Evolutionary conservation across 2,329 filamentous ascomycete species (phyloP).

Genomic region (Byssothecium circinans): DNA sequence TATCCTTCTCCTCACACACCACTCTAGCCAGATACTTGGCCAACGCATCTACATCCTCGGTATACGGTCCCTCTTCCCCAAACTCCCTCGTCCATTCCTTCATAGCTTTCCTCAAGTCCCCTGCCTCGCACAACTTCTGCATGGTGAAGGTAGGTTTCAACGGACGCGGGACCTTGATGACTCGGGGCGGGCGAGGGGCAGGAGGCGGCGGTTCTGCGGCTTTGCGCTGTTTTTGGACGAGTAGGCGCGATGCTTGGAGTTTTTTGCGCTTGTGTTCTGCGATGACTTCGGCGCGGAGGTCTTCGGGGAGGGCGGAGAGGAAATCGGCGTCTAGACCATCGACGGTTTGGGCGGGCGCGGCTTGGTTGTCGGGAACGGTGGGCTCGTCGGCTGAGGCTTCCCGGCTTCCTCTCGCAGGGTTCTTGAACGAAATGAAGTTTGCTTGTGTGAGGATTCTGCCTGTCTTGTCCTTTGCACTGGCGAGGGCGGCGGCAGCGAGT

Average conservation of each 20-base stretch:
- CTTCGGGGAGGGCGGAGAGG: slow-evolving; percentile 78
- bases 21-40: slow-evolving; percentile 72
- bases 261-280: slow-evolving; percentile 62
- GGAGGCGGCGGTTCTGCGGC: slow-evolving; percentile 40
- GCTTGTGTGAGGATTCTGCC: slow-evolving; percentile 64
- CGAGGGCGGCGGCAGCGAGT: slow-evolving; percentile 53
- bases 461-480: slow-evolving; percentile 43
- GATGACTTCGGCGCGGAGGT: slow-evolving; percentile 67
- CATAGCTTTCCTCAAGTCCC: slow-evolving; percentile 73
- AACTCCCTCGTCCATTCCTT: slow-evolving; percentile 77
- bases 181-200: slow-evolving; percentile 21
- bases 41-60: slow-evolving; percentile 74
- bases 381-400: slow-evolving; percentile 20
- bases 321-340: slow-evolving; percentile 59
- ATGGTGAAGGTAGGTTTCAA: slow-evolving; percentile 64
- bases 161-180: slow-evolving; percentile 52
- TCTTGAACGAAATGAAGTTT: slow-evolving; percentile 61
- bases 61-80: slow-evolving; percentile 72
- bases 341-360: slow-evolving; percentile 6
- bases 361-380: slow-evolving; percentile 30
- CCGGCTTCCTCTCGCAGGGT: slow-evolving; percentile 22
- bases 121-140: slow-evolving; percentile 55
- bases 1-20: slow-evolving; percentile 72
- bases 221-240: slow-evolving; percentile 21
- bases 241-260: slow-evolving; percentile 29